Conservation (phyloP, 2,329 filamentous ascomycete genomes). For the Fusarium xylarioides region DNA sequence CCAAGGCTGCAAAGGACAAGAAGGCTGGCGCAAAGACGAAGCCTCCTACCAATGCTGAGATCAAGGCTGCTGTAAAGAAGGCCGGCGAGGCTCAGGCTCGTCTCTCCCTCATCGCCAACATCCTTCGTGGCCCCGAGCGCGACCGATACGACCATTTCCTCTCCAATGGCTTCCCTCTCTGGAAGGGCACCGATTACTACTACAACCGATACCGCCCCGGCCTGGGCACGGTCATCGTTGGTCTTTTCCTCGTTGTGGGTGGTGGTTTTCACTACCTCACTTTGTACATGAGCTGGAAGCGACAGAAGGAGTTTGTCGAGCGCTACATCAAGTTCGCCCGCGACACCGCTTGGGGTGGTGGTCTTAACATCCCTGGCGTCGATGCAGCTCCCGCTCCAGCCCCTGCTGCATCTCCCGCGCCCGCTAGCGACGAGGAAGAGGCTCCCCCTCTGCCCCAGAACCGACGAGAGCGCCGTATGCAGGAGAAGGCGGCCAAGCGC, state of each 20-base stretch:
- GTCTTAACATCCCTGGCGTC: conserved; percentile 74
- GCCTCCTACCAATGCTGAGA: conserved; percentile 75
- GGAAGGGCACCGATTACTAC: conserved; percentile 99
- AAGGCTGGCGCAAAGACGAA: conserved; percentile 72
- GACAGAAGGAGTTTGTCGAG: conserved; percentile 90
- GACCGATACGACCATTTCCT: conserved; percentile 96
- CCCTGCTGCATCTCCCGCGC: conserved; percentile 54
- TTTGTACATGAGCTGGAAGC: conserved; percentile 86
- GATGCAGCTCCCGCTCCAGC: conserved; percentile 57
- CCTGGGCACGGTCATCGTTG: conserved; percentile 82
- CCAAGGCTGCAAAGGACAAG: conserved; percentile 68
- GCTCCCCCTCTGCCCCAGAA: conserved; percentile 70
- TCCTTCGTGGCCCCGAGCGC: conserved; percentile 81
- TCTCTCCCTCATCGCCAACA: conserved; percentile 83
- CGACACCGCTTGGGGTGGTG: conserved; percentile 89
- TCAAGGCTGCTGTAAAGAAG: conserved; percentile 80
- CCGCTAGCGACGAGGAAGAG: conserved; percentile 59
- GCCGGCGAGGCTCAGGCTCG: conserved; percentile 86
- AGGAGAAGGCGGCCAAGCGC: conserved; percentile 84
- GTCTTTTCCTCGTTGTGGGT: conserved; percentile 83
- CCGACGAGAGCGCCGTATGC: conserved; percentile 85
- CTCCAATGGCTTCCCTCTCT: conserved; percentile 89
- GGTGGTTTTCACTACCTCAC: conserved; percentile 88
- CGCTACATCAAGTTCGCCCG: conserved; percentile 91
- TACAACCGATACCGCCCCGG: conserved; percentile 94